Percentiles rank a stretch among this genome's conserved stretches.
phyloP scores from a whole-genome alignment of 768 basidiomycete genomes.

The Cystobasidiopsis lactophilus region DNA sequence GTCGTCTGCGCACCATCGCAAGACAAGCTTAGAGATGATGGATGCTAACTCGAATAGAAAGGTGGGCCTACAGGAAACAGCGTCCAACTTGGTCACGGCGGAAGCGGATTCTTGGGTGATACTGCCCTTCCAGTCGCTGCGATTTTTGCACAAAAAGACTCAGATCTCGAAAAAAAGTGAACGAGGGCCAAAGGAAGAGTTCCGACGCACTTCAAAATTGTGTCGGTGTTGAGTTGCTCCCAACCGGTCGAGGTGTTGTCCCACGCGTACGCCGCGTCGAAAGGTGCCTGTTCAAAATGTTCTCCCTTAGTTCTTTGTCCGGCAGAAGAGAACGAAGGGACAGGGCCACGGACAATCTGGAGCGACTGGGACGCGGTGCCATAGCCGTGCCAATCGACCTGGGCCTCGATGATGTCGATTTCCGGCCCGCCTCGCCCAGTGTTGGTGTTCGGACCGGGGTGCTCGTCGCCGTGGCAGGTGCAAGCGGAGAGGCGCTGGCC shows the following conservation, averaged over 20 bases:
- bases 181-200: background rate
- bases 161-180: no score
- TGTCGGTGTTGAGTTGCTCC: constrained; percentile 36
- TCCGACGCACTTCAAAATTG: constrained; percentile 4
- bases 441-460: constrained; percentile 55
- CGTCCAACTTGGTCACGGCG: constrained; percentile 37
- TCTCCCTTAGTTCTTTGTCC: no score
- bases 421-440: constrained; percentile 60
- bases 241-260: background rate
- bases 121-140: constrained; percentile 18
- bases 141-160: no score
- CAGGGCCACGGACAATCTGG: constrained; percentile 35
- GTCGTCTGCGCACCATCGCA: constrained; percentile 22
- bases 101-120: constrained; percentile 51
- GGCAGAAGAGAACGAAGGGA: no score
- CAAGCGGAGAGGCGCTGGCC: constrained; percentile 72
- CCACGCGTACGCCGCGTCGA: constrained; percentile 42
- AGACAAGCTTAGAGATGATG: background rate
- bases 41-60: background rate
- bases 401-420: constrained; percentile 77
- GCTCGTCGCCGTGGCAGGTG: constrained; percentile 63
- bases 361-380: constrained; percentile 56
- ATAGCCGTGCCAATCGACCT: constrained; percentile 35
- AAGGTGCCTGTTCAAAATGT: no score
- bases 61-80: constrained; percentile 26